Evolutionary conservation across 345 rosid species (phyloP), one percentile per base, ranked within the genome.

Genomic region (Camelina laxa): DNA sequence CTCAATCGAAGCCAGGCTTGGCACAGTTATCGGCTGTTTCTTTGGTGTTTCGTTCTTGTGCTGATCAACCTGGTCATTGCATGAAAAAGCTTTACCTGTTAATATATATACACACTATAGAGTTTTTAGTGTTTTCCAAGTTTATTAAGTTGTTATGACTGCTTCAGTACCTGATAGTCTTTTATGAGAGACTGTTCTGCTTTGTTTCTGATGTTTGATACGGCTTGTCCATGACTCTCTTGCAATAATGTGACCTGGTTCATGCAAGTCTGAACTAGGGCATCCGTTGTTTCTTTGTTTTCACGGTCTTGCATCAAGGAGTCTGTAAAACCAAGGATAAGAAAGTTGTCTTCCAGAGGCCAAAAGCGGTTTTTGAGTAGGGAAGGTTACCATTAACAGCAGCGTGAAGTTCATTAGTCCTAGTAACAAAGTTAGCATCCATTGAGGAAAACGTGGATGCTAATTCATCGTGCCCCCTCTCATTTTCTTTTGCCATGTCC

Each of bases 1-100:
- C 72, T 91, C 97, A 3, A 91, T 89, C 11, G 91, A 87, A 9
- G 79, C 82, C 74, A 86, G 60, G 84, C 89, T 87, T 2, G 98
- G 97, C 56, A 88, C 91, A n/a, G 22, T 9, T 54, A 87, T 83
- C 9, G 15, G 74, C 55, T 86, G 83, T 77, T 81, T 89, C 79
- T 84, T 81, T 12, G 91, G 93, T 15, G 80, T 81, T 62, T 84
- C 49, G 56, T 75, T 64, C 9, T 82, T 80, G 17, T 72, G 77
- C 65, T 84, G 77, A 76, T 89, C 97, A 58, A 89, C 87, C 96
- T 91, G 85, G 44, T 61, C 69, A 72, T 59, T 49, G 20, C 1
- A 54, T 42, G 1, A 51, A 66, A 66, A 22, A 41, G 9, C 56
- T 3, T 50, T 0, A n/a, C n/a, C n/a, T 31, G 41, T 65, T 64